Evolutionary conservation across 495 filamentous ascomycete species (phyloP), one percentile per base, ranked within the genome.

Genomic region (Penicillium herquei): DNA sequence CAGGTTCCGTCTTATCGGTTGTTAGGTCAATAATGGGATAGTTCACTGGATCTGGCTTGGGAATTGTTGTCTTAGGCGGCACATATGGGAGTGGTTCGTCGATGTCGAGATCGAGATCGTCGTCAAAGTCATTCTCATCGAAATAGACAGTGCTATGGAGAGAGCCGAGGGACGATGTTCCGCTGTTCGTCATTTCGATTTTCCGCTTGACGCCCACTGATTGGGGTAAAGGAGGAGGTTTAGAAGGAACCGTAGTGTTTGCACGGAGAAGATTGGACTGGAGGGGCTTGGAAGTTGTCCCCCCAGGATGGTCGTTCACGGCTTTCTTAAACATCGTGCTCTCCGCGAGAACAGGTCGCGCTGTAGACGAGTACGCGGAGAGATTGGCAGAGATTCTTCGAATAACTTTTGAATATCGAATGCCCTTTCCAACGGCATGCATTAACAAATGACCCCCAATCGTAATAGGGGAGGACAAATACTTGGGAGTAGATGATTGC

Each of bases 41-140:
- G 8, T 58, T 53, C 14, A 68, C 59, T 5, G 62, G 54, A 17
- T 61, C 56, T 13, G 58, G 51, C 51, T 64, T 63, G 6, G 57
- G 21, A 6, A 37, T 17, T n/a, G 54, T 67, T 3, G 57, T 40
- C 17, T 47, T 67, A 12, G 72, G 64, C 3, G 59, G 58, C 30
- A 63, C 59, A 35, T 65, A 68, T 6, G 67, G 68, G 14, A 71
- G 62, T 0, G 72, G 75, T n/a, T 70, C 67, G 30, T 75, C 70
- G 12, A 80, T 64, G 11, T 54, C 71, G 32, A 81, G 62, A 46
- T 78, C 71, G n/a, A 70, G 59, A 54, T 81, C 78, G 58, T 81
- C 75, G 31, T 81, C 79, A 34, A 82, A 82, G 57, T 82, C 79
- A 49, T 82, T 79, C 56, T 81, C 78, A 56, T 81, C 77, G 42